Evolutionary conservation across 73 alveolate genomes (phyloP), one percentile per base, ranked within the genome.

Genomic region (Blepharisma stoltei): DNA sequence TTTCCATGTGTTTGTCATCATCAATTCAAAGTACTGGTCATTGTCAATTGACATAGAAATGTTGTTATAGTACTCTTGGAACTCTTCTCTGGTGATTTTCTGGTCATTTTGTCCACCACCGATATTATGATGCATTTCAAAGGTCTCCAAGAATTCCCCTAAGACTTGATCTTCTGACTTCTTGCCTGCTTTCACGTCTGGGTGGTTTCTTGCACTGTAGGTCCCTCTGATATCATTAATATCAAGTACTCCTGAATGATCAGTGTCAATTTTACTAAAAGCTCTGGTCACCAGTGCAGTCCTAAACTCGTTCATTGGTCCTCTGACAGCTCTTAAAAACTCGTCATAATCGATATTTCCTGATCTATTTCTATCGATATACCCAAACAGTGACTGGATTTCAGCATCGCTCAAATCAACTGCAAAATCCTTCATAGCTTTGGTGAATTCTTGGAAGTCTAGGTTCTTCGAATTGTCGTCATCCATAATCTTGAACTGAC

Each of bases 1-100:
- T 67, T 87, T 84, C 99, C 99, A 94, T 0, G 96, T 84, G 71
- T 89, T 86, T 20, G 87, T 88, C 95, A 94, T 89, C 92, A 92
- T 52, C 50, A 85, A 76, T 66, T 88, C 91, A 48, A 85, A 85
- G 81, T 79, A 91, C 76, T 91, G 88, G 83, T 91, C 97, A 76
- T 89, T 82, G 79, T 91, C 97, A 89, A 88, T 86, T n/a, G 87
- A 76, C 41, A 86, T 77, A 45, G 91, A 83, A 54, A 86, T 86
- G 55, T 83, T 83, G 54, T 84, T 86, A 55, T 86, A 86, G 46
- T 86, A 86, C 69, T 86, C 93, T 49, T 83, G 86, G 48, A 86
- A 86, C 78, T 86, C 93, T 82, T 86, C 73, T 25, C 23, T 60
- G 14, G 46, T 60, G 46, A 60, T 38, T 25, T 38, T 60, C 14